phyloP scores from a whole-genome alignment of 2,329 filamentous ascomycete genomes.

The Phaeoacremonium minimum region DNA sequence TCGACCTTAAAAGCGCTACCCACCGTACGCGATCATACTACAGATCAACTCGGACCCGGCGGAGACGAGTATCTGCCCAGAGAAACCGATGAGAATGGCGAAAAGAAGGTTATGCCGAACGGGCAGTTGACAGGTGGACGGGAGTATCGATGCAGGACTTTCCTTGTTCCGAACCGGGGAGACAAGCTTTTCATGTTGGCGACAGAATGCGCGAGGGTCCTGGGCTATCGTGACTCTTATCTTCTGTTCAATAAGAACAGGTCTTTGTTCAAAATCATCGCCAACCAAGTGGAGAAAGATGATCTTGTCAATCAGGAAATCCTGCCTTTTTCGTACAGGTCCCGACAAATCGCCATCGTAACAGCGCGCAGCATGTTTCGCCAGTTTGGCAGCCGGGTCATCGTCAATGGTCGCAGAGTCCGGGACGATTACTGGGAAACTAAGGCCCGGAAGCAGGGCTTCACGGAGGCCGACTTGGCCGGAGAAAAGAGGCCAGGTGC shows the following conservation, averaged over 20 bases:
- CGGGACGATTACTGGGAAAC: constrained; percentile 99
- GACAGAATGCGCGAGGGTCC: constrained; percentile 89
- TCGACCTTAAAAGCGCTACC: constrained; percentile 87
- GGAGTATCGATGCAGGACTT: constrained; percentile 89
- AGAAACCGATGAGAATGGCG: constrained; percentile 87
- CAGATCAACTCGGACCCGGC: constrained; percentile 83
- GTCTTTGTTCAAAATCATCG: constrained; percentile 96
- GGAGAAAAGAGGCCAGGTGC: constrained; percentile 95
- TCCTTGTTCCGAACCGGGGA: constrained; percentile 83
- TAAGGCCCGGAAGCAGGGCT: constrained; percentile 94
- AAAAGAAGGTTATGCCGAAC: constrained; percentile 85
- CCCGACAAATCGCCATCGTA: constrained; percentile 97
- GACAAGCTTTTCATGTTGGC: constrained; percentile 98
- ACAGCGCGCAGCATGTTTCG: constrained; percentile 98
- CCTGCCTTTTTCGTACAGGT: constrained; percentile 93
- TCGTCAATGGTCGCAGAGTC: constrained; percentile 83
- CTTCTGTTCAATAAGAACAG: constrained; percentile 98
- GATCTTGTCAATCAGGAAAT: constrained; percentile 94
- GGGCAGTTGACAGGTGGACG: constrained; percentile 78
- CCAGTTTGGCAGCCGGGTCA: constrained; percentile 93
- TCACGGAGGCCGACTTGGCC: constrained; percentile 92
- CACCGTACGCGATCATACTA: constrained; percentile 94
- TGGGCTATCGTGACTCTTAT: constrained; percentile 96
- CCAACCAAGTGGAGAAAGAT: constrained; percentile 92
- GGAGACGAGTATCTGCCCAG: constrained; percentile 93